A percentile compares a stretch with the other conserved stretches of the same genome.
Conservation (phyloP, 2,329 filamentous ascomycete species). For the Graphilbum sp. region DNA sequence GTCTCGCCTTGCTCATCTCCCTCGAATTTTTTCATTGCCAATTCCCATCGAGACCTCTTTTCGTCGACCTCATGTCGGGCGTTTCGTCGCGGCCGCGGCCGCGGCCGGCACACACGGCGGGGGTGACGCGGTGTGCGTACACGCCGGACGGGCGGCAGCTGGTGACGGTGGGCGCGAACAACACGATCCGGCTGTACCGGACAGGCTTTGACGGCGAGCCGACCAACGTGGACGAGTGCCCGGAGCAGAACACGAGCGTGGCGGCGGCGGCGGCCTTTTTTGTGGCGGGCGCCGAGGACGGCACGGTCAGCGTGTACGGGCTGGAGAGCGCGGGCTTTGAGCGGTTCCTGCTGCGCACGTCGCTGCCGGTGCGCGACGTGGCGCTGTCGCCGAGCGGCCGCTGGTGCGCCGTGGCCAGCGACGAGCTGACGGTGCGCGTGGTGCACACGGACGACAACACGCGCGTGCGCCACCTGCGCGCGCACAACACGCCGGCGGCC, state of each 20-base stretch:
- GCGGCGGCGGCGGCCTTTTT: conserved; percentile 67
- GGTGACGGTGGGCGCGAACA: conserved; percentile 85
- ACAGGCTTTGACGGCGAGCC: conserved; percentile 88
- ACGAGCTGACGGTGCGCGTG: conserved; percentile 82
- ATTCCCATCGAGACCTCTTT: neutral
- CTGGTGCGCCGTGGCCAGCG: conserved; percentile 93
- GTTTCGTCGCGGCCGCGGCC: conserved; percentile 36
- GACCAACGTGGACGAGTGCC: conserved; percentile 76
- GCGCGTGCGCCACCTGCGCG: conserved; percentile 60
- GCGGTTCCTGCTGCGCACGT: conserved; percentile 64
- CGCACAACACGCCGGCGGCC: conserved; percentile 77
- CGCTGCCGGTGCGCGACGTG: conserved; percentile 76
- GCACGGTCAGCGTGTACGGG: conserved; percentile 90
- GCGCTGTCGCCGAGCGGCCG: conserved; percentile 64
- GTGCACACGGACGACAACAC: conserved; percentile 69
- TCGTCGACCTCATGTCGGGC: neutral
- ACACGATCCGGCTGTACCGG: conserved; percentile 81
- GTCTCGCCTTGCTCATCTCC: neutral
- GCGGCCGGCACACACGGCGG: conserved; percentile 64
- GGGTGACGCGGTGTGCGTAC: conserved; percentile 75
- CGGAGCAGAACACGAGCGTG: conserved; percentile 70
- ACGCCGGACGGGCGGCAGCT: conserved; percentile 76
- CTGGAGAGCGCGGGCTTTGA: conserved; percentile 59
- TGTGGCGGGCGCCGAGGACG: conserved; percentile 81
- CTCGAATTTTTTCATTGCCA: neutral